phyloP scores from a whole-genome alignment of 148 eudicot species.

The Oxyria digyna region DNA sequence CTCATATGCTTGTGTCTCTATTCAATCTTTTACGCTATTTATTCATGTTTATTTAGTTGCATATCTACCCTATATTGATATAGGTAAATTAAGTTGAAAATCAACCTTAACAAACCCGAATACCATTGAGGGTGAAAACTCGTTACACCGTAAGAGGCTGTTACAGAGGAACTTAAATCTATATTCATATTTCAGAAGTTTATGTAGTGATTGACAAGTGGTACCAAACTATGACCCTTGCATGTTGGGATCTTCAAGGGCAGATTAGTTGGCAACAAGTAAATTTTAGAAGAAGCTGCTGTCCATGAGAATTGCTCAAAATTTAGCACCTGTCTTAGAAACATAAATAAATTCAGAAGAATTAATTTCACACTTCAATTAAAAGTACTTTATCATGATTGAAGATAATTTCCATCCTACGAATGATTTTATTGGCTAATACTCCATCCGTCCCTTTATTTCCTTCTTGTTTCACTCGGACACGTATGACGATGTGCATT shows the following conservation, averaged over 20 bases:
- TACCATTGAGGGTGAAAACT: too few relatives aligned
- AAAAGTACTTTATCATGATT: background rate
- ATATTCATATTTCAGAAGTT: background rate
- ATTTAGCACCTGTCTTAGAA: slow-evolving; percentile 59
- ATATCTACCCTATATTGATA: too few relatives aligned
- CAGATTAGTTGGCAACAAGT: slow-evolving; percentile 85
- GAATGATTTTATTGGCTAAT: background rate
- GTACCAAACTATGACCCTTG: slow-evolving; percentile 92
- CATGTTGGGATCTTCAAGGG: slow-evolving; percentile 94
- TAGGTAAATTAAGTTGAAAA: too few relatives aligned
- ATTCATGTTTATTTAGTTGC: too few relatives aligned
- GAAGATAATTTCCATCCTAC: background rate
- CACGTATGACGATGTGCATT: too few relatives aligned
- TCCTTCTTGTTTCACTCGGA: too few relatives aligned
- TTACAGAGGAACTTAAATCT: too few relatives aligned
- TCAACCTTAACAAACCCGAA: too few relatives aligned
- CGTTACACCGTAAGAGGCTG: too few relatives aligned
- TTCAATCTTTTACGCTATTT: too few relatives aligned
- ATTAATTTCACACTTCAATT: background rate
- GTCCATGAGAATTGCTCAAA: slow-evolving; percentile 84
- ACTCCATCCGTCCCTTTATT: too few relatives aligned
- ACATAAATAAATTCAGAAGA: background rate
- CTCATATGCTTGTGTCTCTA: too few relatives aligned
- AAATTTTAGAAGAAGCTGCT: slow-evolving; percentile 77
- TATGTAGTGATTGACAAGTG: background rate